Conservation (phyloP, 2,329 filamentous ascomycete genomes). For the Emericellopsis cladophorae region DNA sequence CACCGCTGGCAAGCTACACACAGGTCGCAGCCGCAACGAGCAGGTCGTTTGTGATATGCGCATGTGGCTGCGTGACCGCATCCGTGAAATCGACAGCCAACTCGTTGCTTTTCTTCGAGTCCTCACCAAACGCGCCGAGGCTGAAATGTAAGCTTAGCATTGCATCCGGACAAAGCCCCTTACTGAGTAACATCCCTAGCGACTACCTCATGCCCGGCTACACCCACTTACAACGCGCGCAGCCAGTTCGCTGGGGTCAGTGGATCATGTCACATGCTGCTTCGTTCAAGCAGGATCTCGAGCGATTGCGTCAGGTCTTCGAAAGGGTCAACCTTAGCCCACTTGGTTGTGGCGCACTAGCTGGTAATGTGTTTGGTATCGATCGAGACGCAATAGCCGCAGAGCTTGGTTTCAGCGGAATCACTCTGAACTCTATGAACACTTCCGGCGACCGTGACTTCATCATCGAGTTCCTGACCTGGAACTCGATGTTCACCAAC, state of each 20-base stretch:
- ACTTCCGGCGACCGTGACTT: conserved; percentile 72
- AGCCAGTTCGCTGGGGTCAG: conserved; percentile 71
- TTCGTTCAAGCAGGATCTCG: conserved; percentile 60
- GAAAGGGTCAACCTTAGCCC: conserved; percentile 61
- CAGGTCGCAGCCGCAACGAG: conserved; percentile 57
- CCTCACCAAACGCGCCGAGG: conserved; percentile 55
- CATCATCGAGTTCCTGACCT: conserved; percentile 69
- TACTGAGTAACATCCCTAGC: conserved; percentile 7
- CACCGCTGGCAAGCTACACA: conserved; percentile 61
- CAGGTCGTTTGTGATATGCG: conserved; percentile 65
- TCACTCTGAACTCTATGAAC: conserved; percentile 67
- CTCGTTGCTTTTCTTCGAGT: conserved; percentile 60
- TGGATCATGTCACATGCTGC: conserved; percentile 68
- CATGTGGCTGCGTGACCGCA: conserved; percentile 67
- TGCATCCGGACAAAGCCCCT: conserved; percentile 2
- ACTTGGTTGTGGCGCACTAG: conserved; percentile 64
- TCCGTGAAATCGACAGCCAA: conserved; percentile 19
- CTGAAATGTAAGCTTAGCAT: conserved; percentile 38
- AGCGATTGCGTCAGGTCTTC: conserved; percentile 62
- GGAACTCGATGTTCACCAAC: conserved; percentile 64
- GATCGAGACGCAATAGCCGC: conserved; percentile 67
- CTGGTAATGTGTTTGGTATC: conserved; percentile 72
- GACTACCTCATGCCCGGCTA: conserved; percentile 78
- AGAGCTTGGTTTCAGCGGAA: conserved; percentile 67
- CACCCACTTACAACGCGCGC: conserved; percentile 72